Evolutionary conservation across 345 rosid genomes (phyloP).

Genomic region (Jatropha curcas): DNA sequence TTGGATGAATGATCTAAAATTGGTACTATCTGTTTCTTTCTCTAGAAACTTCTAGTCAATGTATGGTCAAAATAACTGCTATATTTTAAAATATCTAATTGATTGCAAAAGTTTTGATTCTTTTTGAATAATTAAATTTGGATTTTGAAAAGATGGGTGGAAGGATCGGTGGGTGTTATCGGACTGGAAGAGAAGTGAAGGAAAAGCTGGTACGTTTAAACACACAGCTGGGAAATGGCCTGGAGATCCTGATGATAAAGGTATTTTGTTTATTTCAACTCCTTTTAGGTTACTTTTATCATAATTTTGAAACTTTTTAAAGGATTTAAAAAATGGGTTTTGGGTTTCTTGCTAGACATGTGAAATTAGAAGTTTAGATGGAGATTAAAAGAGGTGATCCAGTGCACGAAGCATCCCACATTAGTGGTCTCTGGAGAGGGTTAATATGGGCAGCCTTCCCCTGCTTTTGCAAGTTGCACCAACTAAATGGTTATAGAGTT

Average conservation of each 20-base stretch:
- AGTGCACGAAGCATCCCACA: too few relatives aligned
- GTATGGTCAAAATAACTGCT: background rate
- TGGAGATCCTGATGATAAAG: background rate
- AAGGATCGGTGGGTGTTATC: slow-evolving; percentile 76
- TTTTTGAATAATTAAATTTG: background rate
- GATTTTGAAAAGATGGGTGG: slow-evolving; percentile 63
- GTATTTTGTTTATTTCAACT: background rate
- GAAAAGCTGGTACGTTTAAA: slow-evolving; percentile 16
- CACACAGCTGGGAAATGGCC: background rate
- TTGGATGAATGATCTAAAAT: background rate
- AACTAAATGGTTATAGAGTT: too few relatives aligned
- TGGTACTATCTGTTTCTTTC: background rate
- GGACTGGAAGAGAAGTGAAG: slow-evolving; percentile 85
- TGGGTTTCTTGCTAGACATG: background rate
- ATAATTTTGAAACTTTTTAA: background rate
- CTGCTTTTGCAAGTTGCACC: too few relatives aligned
- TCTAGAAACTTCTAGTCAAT: background rate
- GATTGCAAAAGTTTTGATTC: background rate
- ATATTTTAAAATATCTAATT: background rate
- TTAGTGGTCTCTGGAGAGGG: too few relatives aligned
- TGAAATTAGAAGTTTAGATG: too few relatives aligned
- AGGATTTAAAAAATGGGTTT: too few relatives aligned
- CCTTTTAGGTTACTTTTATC: background rate
- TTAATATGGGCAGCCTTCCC: too few relatives aligned
- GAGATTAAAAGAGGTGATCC: too few relatives aligned